These are phyloP conservation scores for Physaria fendleri DNA, from an alignment of 345 rosid species.

Conservation along the genomic window DNA sequence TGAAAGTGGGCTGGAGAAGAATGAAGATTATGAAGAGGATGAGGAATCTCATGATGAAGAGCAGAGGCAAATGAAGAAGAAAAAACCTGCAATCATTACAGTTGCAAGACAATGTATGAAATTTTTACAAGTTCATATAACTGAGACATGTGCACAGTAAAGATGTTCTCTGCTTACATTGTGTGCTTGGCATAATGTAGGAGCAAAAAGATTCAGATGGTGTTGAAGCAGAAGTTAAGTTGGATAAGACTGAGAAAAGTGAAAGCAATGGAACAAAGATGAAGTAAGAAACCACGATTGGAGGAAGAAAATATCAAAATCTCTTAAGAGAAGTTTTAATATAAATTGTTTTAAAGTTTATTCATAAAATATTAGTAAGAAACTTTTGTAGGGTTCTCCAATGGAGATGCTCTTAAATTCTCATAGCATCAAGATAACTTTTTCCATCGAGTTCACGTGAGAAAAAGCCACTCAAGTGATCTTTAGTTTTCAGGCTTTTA, in stretches of 20 bases:
- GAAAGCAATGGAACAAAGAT: conserved; percentile 29
- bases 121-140: conserved; percentile 13
- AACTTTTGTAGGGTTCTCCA: too few relatives aligned
- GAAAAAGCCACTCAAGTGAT: conserved; percentile 15
- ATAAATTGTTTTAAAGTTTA: too few relatives aligned
- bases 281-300: conserved; percentile 37
- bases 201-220: conserved; percentile 8
- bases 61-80: conserved; percentile 34
- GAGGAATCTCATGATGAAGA: conserved; percentile 39
- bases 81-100: conserved; percentile 39
- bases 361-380: too few relatives aligned
- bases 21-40: conserved; percentile 35
- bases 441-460: conserved; percentile 26
- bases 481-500: conserved; percentile 8
- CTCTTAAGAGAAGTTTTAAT: too few relatives aligned
- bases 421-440: too few relatives aligned
- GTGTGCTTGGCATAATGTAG: conserved; percentile 4
- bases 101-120: conserved; percentile 48
- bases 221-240: conserved; percentile 24
- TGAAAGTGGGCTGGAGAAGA: conserved; percentile 48
- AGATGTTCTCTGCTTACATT: conserved; percentile 4
- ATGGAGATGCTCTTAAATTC: too few relatives aligned
- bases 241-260: conserved; percentile 36
- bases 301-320: too few relatives aligned
- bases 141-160: too few relatives aligned